Percentiles rank a stretch among this genome's conserved stretches.
These are phyloP conservation scores for Citrus inodora DNA, from an alignment of 345 rosid genomes.

Conservation along the genomic window DNA sequence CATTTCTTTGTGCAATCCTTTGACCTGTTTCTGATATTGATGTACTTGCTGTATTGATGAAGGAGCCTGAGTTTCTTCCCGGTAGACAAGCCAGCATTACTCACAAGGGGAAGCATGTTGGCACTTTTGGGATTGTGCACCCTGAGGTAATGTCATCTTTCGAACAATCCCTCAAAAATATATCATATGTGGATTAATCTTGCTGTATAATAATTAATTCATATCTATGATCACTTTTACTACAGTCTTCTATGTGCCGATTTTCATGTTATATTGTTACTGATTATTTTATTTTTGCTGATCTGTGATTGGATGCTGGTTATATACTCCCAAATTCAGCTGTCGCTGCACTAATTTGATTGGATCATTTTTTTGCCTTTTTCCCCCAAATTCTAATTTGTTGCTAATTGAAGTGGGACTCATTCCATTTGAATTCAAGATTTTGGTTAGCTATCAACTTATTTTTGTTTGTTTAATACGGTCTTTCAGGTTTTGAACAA, in stretches of 20 bases:
- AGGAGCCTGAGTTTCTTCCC: conserved; percentile 82
- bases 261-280: neutral
- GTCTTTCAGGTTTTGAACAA: conserved; percentile 64
- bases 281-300: neutral
- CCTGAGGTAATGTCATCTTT: conserved; percentile 53
- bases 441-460: neutral
- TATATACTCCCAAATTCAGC: neutral
- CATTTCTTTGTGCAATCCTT: neutral
- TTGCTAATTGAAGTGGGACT: neutral
- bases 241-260: neutral
- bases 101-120: conserved; percentile 64
- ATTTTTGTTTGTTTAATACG: neutral
- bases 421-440: neutral
- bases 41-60: conserved; percentile 6
- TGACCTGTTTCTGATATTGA: neutral
- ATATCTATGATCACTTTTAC: too few species aligned
- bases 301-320: neutral
- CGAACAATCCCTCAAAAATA: neutral
- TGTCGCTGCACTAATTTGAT: neutral
- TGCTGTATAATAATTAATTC: neutral
- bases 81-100: conserved; percentile 86
- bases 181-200: neutral
- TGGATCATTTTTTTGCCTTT: neutral
- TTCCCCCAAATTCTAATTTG: neutral
- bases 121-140: conserved; percentile 82